Evolutionary conservation across 192 early-diverging fungal genomes (phyloP).

Genomic region (Lunasporangiospora selenospora): DNA sequence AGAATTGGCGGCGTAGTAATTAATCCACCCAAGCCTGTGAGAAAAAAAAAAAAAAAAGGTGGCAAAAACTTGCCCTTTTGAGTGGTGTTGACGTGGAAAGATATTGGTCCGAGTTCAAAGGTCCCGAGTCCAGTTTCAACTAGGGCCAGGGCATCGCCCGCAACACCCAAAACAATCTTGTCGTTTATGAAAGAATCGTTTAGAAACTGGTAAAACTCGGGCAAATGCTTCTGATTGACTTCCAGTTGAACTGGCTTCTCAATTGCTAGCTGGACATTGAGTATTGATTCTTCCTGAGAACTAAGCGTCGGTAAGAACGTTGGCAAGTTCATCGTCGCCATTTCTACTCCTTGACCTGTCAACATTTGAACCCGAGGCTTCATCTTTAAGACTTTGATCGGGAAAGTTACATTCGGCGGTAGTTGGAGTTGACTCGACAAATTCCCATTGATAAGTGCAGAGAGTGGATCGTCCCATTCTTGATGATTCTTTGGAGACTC

Average conservation of each 20-base stretch:
- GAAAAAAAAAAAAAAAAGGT: not conserved
- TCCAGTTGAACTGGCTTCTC: conserved; percentile 17
- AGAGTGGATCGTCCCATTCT: conserved; percentile 7
- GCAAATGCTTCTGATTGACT: conserved; percentile 1
- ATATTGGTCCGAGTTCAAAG: conserved; percentile 41
- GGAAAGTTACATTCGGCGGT: conserved; percentile 45
- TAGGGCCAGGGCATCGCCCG: conserved; percentile 25
- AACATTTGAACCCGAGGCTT: conserved; percentile 17
- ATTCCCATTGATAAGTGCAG: conserved; percentile 16
- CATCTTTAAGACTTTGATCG: conserved; percentile 40
- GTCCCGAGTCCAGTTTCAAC: conserved; percentile 38
- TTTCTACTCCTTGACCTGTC: conserved; percentile 6
- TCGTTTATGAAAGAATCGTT: conserved; percentile 29
- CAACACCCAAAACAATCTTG: conserved; percentile 30
- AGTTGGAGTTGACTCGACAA: conserved; percentile 30
- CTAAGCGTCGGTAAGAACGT: conserved; percentile 30
- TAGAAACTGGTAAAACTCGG: conserved; percentile 33
- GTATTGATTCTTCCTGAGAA: conserved; percentile 14
- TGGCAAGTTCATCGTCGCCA: conserved; percentile 18
- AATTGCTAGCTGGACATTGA: conserved; percentile 31
- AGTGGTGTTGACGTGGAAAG: conserved; percentile 24
- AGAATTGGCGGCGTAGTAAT: conserved; percentile 15
- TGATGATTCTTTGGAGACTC: no score
- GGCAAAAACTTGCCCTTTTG: conserved; percentile 27
- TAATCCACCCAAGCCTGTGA: conserved; percentile 30